These are phyloP conservation scores for Diaporthe aspalathi DNA, from an alignment of 2,329 filamentous ascomycete species.

Conservation along the genomic window DNA sequence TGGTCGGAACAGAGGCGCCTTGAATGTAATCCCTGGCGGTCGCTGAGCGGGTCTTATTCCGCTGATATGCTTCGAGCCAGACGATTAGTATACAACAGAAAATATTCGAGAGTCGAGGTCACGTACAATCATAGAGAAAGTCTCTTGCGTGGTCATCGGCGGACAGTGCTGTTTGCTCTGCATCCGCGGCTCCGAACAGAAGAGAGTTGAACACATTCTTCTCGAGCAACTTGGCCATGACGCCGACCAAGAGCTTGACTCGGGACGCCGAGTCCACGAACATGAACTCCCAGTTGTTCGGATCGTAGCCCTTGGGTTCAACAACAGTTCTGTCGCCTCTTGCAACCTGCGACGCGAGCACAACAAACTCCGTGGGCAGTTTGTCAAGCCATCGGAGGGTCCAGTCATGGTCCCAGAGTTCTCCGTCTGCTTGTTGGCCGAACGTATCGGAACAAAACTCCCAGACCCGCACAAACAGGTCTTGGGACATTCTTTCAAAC, in stretches of 20 bases:
- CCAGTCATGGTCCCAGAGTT: constrained; percentile 20
- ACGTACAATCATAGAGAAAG: constrained; percentile 24
- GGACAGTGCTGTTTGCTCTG: constrained; percentile 45
- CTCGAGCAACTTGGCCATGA: constrained; percentile 53
- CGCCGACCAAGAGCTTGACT: constrained; percentile 49
- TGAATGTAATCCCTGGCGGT: constrained; percentile 32
- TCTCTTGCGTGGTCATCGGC: constrained; percentile 32
- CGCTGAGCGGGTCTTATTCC: constrained; percentile 49
- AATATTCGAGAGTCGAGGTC: not conserved
- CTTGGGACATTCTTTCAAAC: constrained; percentile 36
- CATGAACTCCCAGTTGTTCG: constrained; percentile 34
- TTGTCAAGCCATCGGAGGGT: constrained; percentile 27
- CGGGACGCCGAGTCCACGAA: constrained; percentile 32
- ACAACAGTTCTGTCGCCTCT: constrained; percentile 32
- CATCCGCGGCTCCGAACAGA: constrained; percentile 52
- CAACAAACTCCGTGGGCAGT: constrained; percentile 35
- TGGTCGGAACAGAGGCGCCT: constrained; percentile 40
- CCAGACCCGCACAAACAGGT: constrained; percentile 35
- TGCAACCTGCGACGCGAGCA: constrained; percentile 34
- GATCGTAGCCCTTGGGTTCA: not conserved
- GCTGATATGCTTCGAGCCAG: constrained; percentile 48
- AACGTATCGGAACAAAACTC: constrained; percentile 36
- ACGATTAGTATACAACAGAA: not conserved
- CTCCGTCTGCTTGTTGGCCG: not conserved
- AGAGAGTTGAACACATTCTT: constrained; percentile 52